Evolutionary conservation across 495 filamentous ascomycete genomes (phyloP).

Genomic region (Amorphotheca resinae): DNA sequence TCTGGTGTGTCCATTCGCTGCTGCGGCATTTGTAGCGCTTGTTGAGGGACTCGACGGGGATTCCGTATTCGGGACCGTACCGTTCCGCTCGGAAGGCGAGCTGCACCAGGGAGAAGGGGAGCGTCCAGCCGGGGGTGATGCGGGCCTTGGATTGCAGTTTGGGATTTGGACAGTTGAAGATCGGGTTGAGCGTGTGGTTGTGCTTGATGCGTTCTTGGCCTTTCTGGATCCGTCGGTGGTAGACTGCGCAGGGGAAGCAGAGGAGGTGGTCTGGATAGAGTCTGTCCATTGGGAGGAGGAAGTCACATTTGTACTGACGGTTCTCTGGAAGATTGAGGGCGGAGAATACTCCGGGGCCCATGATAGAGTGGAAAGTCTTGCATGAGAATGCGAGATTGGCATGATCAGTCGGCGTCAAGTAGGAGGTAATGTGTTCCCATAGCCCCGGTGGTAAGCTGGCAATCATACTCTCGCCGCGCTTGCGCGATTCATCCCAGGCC

Average conservation of each 20-base stretch:
- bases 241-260: conserved; percentile 42
- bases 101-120: conserved; percentile 44
- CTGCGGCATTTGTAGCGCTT: conserved; percentile 36
- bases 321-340: conserved; percentile 28
- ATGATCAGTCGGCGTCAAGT: conserved; percentile 30
- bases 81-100: conserved; percentile 32
- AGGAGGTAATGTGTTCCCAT: conserved; percentile 32
- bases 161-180: conserved; percentile 36
- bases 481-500: conserved; percentile 1
- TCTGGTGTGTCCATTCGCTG: conserved; percentile 34
- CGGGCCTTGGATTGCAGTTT: conserved; percentile 30
- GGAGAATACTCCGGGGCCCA: conserved; percentile 27
- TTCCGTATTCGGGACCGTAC: conserved; percentile 33
- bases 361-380: conserved; percentile 29
- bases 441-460: conserved; percentile 30
- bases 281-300: conserved; percentile 34
- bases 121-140: conserved; percentile 36
- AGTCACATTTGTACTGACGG: conserved; percentile 27
- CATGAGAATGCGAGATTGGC: conserved; percentile 36
- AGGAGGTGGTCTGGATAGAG: conserved; percentile 39
- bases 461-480: conserved; percentile 32
- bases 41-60: conserved; percentile 27
- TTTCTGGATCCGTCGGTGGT: conserved; percentile 35
- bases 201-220: conserved; percentile 39
- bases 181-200: conserved; percentile 34